Evolutionary conservation across 805 yeast genomes (phyloP), one percentile per base, ranked within the genome.

Genomic region (Maudiozyma pseudohumilis): DNA sequence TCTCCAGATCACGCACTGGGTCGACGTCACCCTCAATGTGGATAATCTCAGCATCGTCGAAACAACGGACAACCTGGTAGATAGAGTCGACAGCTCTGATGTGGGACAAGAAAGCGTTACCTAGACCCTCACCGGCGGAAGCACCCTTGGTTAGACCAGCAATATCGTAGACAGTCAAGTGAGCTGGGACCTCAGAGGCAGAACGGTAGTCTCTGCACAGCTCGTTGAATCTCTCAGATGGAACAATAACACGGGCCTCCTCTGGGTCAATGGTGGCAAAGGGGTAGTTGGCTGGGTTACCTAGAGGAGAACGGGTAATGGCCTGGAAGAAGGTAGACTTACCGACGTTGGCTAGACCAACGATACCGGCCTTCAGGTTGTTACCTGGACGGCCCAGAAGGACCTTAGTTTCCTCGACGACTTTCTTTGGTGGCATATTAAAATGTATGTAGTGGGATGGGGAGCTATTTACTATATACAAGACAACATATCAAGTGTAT

Each of bases 141-240:
- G 97, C 96, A 66, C 96, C 96, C 66, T 85, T 85, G 48, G 97
- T 89, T 60, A 92, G 72, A 63, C 98, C 98, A 42, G 98, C 98
- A 65, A 92, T 92, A 68, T 92, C 98, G 57, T 84, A 87, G 41
- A 92, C 77, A 41, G 96, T 89, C 63, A 89, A 77, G 59, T 72
- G 80, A 13, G 97, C 96, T 42, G 96, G 96, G 42, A 89, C 87
- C 59, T 77, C 77, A 51, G 82, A 74, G 54, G 85, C 82, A 43
- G 96, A 89, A 55, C 74, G 72, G 72, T 86, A 92, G 53, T 81
- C 65, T 36, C 74, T 74, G 53, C 74, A 72, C 37, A 92, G 72
- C 44, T 70, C 73, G 53, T 89, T 94, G 55, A 92, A 77, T 61
- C 95, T 77, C 44, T 81, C 74, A 43, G 95, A 84, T 53, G 96